A percentile compares a stretch with the other conserved stretches of the same genome.
These are phyloP conservation scores for Pseudocercospora fijiensis DNA, from an alignment of 2,329 filamentous ascomycete species.

Conservation along the genomic window DNA sequence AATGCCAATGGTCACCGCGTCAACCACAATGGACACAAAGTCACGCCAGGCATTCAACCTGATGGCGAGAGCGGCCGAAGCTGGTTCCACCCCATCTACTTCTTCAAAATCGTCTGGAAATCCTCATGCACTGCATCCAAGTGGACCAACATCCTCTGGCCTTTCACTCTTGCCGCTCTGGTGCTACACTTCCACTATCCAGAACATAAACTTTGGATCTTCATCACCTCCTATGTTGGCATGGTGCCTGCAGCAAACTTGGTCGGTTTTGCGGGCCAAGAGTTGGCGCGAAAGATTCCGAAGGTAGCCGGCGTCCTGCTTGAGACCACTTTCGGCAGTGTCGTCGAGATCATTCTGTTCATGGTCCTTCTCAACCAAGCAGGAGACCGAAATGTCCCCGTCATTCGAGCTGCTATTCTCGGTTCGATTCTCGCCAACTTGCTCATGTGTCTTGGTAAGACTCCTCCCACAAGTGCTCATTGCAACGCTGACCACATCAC, in stretches of 20 bases:
- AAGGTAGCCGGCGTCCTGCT: constrained; percentile 66
- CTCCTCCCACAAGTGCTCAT: neutral
- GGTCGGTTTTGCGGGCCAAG: constrained; percentile 63
- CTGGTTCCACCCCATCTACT: constrained; percentile 47
- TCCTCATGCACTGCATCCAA: constrained; percentile 49
- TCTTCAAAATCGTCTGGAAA: constrained; percentile 46
- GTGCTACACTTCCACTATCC: constrained; percentile 45
- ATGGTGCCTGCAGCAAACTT: constrained; percentile 54
- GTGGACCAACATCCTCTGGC: constrained; percentile 53
- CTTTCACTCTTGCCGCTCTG: constrained; percentile 50
- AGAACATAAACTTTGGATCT: constrained; percentile 44
- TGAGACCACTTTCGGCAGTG: constrained; percentile 58
- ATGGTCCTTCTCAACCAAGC: constrained; percentile 62
- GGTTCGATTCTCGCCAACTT: constrained; percentile 80
- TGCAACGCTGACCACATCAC: constrained; percentile 1
- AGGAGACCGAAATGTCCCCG: constrained; percentile 40
- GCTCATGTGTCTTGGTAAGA: constrained; percentile 69
- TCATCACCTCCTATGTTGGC: constrained; percentile 51
- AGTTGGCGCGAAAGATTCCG: constrained; percentile 70
- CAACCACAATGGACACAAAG: constrained; percentile 48
- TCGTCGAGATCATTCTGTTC: constrained; percentile 81
- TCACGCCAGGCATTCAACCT: constrained; percentile 45
- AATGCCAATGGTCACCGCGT: constrained; percentile 34
- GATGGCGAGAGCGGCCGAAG: constrained; percentile 51
- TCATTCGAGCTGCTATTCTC: constrained; percentile 78